Conservation (phyloP, 768 basidiomycete genomes). For the Lentinula guzmanii region DNA sequence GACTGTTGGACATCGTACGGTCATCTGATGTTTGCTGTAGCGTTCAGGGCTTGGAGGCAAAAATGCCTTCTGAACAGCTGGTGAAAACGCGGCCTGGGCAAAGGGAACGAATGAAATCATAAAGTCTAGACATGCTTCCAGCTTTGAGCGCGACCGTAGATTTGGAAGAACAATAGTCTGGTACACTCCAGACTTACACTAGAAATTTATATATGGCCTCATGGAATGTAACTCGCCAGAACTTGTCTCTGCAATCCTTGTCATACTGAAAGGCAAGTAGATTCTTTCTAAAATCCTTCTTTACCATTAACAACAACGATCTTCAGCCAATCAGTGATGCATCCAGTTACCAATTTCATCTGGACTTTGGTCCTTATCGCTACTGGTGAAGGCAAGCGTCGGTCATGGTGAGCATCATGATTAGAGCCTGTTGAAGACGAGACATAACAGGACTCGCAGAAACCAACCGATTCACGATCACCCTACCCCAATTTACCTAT, state of each 20-base stretch:
- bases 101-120: background rate
- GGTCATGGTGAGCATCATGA: background rate
- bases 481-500: background rate
- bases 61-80: background rate
- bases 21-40: too few relatives aligned
- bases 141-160: background rate
- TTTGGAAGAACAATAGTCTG: background rate
- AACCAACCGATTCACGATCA: background rate
- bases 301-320: background rate
- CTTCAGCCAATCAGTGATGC: background rate
- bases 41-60: background rate
- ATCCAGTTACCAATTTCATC: background rate
- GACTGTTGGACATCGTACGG: too few relatives aligned
- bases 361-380: conserved; percentile 4
- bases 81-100: background rate
- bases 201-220: background rate
- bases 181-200: background rate
- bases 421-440: background rate
- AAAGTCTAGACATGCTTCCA: background rate
- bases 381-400: conserved; percentile 3
- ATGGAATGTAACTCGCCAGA: too few relatives aligned
- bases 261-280: background rate
- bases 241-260: too few relatives aligned
- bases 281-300: background rate
- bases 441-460: too few relatives aligned